Base-by-base conservation (phyloP, 768 basidiomycete species). In the Sporobolomyces phaffii region DNA sequence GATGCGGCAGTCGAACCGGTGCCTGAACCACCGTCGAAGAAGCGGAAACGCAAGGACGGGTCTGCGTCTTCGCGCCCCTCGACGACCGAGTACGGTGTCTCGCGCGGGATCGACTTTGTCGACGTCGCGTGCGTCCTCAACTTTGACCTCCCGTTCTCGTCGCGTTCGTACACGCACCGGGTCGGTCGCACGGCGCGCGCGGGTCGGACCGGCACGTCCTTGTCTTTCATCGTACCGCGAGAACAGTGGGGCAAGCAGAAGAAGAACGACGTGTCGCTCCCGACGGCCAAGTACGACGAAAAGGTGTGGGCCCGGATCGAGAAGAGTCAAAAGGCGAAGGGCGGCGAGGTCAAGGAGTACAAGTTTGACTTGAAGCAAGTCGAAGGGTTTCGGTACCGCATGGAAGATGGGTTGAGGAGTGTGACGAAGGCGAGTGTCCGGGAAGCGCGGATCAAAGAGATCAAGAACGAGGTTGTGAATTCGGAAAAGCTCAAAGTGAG, bases 81-180 rank as follows among this genome's bases (percentile, higher is more conserved):
- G 63, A 70, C 5, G 87, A 89, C 76, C 85, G 90, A 94, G 76
- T 97, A 92, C 72, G 91, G 93, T 40, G 89, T 97, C 53, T 91
- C 91, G 1, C 88, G 96, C 50, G 96, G 96, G 4, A 86, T 98
- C 64, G 96, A 99, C 78, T 99, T 99, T 77, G 83, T 97, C 68
- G 89, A 96, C 72, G 96, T 98, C 61, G 86, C 92, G 14, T 97
- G 93, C 73, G 94, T 99, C 5, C 83, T 99, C 77, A 99, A 99
- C 80, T 99, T 98, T 78, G 96, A 99, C 78, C 83, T 98, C n/a
- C 96, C 96, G 1, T 81, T 84, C 1, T 87, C 91, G 0, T 83
- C 89, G 6, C 86, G 86, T 22, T 84, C 91, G 17, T 99, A 99
- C 76, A 92, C 89, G 0, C 96, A 99, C 77, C 87, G 96, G 53